Percentiles rank a stretch among this genome's conserved stretches.
phyloP scores from a whole-genome alignment of 2,329 filamentous ascomycete genomes.

The Pestalotiopsis fici region DNA sequence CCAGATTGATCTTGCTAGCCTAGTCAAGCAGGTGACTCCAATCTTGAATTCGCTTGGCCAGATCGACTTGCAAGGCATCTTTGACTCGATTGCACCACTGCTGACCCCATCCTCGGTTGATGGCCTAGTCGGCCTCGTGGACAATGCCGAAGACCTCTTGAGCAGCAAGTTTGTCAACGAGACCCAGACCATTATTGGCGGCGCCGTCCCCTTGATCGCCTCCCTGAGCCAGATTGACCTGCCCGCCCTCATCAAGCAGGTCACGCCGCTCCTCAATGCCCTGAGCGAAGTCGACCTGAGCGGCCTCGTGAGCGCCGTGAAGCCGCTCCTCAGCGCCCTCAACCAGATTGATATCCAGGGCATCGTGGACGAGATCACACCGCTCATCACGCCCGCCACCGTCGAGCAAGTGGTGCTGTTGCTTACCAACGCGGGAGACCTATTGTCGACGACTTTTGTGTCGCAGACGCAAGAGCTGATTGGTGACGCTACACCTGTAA shows the following conservation, averaged over 20 bases:
- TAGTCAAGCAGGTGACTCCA: slow-evolving; percentile 34
- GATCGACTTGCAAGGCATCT: slow-evolving; percentile 27
- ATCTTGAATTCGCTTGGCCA: slow-evolving; percentile 31
- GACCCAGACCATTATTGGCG: slow-evolving; percentile 32
- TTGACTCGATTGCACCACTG: slow-evolving; percentile 31
- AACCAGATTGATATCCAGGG: slow-evolving; percentile 39
- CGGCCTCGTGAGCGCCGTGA: slow-evolving; percentile 33
- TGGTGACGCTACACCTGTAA: slow-evolving; percentile 42
- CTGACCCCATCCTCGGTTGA: slow-evolving; percentile 33
- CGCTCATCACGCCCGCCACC: slow-evolving; percentile 39
- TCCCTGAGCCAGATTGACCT: slow-evolving; percentile 38
- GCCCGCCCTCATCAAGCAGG: slow-evolving; percentile 33
- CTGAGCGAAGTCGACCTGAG: slow-evolving; percentile 34
- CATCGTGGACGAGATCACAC: slow-evolving; percentile 34
- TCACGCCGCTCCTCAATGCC: slow-evolving; percentile 36
- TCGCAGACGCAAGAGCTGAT: slow-evolving; percentile 43
- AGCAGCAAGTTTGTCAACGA: slow-evolving; percentile 40
- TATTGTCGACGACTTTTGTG: slow-evolving; percentile 40
- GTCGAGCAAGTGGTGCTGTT: slow-evolving; percentile 36
- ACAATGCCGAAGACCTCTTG: slow-evolving; percentile 38
- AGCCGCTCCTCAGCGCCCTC: slow-evolving; percentile 37
- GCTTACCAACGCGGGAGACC: slow-evolving; percentile 37
- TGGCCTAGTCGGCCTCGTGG: slow-evolving; percentile 35
- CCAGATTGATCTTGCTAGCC: slow-evolving; percentile 36
- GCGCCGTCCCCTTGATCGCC: slow-evolving; percentile 33